Base-by-base conservation (phyloP, 768 basidiomycete species). In the Floccularia luteovirens region DNA sequence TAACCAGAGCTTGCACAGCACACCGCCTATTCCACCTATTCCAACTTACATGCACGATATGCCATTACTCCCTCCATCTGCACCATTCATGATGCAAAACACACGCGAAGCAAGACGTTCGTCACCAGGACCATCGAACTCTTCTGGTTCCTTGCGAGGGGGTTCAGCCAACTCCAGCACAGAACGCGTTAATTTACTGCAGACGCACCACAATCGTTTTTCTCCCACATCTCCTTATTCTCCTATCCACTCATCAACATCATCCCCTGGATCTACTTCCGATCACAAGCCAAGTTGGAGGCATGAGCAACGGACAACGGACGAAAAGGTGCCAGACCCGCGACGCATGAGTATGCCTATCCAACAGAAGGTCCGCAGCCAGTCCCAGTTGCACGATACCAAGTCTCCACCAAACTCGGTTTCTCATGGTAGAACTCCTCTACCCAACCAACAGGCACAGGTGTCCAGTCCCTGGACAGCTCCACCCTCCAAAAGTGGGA, bases 71-170 rank as follows among this genome's bases (percentile, higher is more conserved):
- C 84, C 84, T 7, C 84, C 84, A 4, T 69, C 77, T 1, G 74
- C 84, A 17, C 82, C 84, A 10, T 87, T 86, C 58, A 84, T 85
- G 79, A 70, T 82, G 62, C 75, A 75, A 40, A 70, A 75, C 42
- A 67, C 74, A 22, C 65, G 70, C 17, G 59, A 56, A 36, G 61
- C 63, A 28, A 52, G 58, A 45, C 48, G 61, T 19, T 55, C 60
- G 2, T 65, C 66, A 2, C 59, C 61, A 16, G 55, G 56, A 7
- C 48, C 56, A 3, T 59, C 67, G 1, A 56, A 57, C 10, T 58
- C 62, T 11, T 58, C 62, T 7, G 51, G 54, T 17, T 68, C 64
- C n/a, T 50, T 63, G n/a, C 54, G 61, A n/a, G 61, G 58, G 8
- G 38, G 54, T 31, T 55, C 61, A 23, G 44, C 58, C 46, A 65